Base-by-base conservation (phyloP, 306 rosid genomes). In the Cicer pinnatifidum region DNA sequence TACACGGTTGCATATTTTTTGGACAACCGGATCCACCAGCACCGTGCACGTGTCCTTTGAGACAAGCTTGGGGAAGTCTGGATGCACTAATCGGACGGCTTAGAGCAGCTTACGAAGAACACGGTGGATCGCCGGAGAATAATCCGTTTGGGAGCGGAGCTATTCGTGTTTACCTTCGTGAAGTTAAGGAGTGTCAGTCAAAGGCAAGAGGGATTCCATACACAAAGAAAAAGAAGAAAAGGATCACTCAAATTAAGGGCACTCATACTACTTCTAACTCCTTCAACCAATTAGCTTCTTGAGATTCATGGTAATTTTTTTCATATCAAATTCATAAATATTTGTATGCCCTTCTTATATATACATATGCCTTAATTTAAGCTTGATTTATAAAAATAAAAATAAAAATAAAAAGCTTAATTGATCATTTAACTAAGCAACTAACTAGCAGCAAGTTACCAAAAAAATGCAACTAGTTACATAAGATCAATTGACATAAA, bases 1-100 rank as follows among this genome's bases (percentile, higher is more conserved):
- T 77, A n/a, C 91, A 85, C 54, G 89, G 96, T 10, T 92, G 98
- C 50, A 84, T 88, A 54, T 92, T 90, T 58, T 92, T 90, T 6
- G 98, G 98, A 20, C 98, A 90, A 50, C 96, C 98, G 0, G 98
- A 92, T 76, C 98, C 98, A 3, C 98, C 98, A 0, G 91, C 93
- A 0, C 96, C 97, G 1, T 92, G 98, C 75, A 83, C 93, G 6
- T 92, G 97, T 72, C 98, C 98, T 0, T 89, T 92, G 12, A 58
- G 86, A 54, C 98, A 92, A 74, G 98, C 98, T 0, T 92, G 98
- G 98, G 98, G 98, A 4, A 92, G 97, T 71, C 96, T 92, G 0
- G 98, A 92, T 13, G 96, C 98, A 0, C 89, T 90, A 61, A 92
- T 92, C 75, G 98, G 98, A 3, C 82, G 98, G 11, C 92, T 92